Conservation (phyloP, 2,329 filamentous ascomycete genomes). For the Paecilomyces niveus region DNA sequence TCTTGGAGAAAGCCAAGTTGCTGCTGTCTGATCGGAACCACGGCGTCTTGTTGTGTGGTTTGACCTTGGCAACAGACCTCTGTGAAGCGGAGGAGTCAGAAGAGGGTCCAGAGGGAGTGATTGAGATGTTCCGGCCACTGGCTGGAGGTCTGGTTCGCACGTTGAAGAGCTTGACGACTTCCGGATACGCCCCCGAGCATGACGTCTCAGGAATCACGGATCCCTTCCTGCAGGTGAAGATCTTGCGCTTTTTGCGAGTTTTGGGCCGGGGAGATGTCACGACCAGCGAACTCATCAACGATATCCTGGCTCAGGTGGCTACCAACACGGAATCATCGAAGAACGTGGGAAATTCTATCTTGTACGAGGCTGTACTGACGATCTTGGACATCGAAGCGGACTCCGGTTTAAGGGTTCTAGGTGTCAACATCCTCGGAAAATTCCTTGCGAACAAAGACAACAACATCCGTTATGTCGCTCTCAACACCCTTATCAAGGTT, state of each 20-base stretch:
- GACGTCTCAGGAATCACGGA: conserved; percentile 98
- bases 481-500: conserved; percentile 96
- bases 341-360: conserved; percentile 95
- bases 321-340: conserved; percentile 98
- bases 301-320: conserved; percentile 93
- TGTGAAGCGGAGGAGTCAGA: conserved; percentile 94
- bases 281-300: conserved; percentile 95
- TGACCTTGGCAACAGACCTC: conserved; percentile 84
- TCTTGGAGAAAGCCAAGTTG: conserved; percentile 84
- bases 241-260: conserved; percentile 76
- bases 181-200: conserved; percentile 94
- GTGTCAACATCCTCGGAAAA: conserved; percentile 97
- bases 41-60: conserved; percentile 83
- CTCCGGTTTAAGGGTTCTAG: conserved; percentile 84
- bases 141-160: conserved; percentile 83
- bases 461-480: conserved; percentile 95
- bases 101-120: conserved; percentile 78
- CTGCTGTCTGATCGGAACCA: conserved; percentile 91
- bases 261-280: conserved; percentile 78
- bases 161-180: conserved; percentile 84
- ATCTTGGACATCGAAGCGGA: conserved; percentile 98
- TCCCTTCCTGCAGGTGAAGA: conserved; percentile 95
- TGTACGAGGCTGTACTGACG: conserved; percentile 94
- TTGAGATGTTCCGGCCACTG: conserved; percentile 83
- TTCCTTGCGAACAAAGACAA: conserved; percentile 98